Conservation (phyloP, 331 rosid species). For the Spiraea crenata region DNA sequence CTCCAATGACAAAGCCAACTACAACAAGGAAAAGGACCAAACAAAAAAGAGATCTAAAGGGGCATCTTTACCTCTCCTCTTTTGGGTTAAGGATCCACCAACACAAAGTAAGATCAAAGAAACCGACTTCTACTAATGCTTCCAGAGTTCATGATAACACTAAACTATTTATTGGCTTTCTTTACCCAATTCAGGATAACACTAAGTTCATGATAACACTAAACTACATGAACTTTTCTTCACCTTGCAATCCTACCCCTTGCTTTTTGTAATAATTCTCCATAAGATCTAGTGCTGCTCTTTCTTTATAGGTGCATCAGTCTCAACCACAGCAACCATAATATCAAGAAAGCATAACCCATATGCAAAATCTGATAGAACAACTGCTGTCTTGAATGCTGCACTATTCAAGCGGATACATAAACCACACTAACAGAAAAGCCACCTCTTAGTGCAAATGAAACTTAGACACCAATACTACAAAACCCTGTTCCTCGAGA, state of each 20-base stretch:
- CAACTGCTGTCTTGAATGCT: neutral
- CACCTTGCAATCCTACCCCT: neutral
- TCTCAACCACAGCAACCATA: neutral
- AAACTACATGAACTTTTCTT: neutral
- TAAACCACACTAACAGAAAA: neutral
- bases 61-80: neutral
- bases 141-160: neutral
- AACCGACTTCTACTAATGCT: neutral
- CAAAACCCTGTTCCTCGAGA: neutral
- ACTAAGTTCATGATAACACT: neutral
- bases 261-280: neutral
- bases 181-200: neutral
- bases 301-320: neutral
- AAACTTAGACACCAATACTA: neutral
- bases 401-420: neutral
- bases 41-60: neutral
- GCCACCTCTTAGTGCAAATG: neutral
- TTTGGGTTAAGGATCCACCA: neutral
- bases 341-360: neutral
- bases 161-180: neutral
- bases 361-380: neutral
- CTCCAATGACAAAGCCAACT: neutral
- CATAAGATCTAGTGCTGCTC: neutral
- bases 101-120: neutral
- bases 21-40: neutral